These are phyloP conservation scores for Erodium texanum DNA, from an alignment of 441 rosid genomes.

Conservation along the genomic window DNA sequence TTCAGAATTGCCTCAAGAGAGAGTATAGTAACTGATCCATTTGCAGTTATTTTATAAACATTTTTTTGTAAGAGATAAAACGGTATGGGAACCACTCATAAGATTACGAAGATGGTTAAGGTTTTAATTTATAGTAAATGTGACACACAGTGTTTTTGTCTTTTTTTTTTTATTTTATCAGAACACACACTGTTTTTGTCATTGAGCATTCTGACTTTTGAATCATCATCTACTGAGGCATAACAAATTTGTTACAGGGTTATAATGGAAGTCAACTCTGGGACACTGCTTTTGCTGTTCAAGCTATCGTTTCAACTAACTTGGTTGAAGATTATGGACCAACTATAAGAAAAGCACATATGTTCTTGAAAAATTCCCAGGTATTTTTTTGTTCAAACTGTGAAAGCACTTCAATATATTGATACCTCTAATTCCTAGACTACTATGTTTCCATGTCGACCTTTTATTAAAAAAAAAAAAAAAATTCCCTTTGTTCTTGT, in stretches of 20 bases:
- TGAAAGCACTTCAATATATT: no score
- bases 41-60: no score
- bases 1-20: no score
- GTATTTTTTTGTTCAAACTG: no score
- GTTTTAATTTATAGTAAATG: no score
- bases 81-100: neutral
- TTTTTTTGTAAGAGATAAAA: neutral
- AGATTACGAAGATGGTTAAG: neutral
- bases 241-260: slow-evolving; percentile 41
- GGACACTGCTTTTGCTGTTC: slow-evolving; percentile 81
- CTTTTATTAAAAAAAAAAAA: no score
- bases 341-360: slow-evolving; percentile 57
- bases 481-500: slow-evolving; percentile 11
- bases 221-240: neutral
- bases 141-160: no score
- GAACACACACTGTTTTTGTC: neutral
- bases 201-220: neutral
- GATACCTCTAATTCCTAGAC: no score
- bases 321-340: slow-evolving; percentile 57
- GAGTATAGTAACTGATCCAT: no score
- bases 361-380: slow-evolving; percentile 66
- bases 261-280: slow-evolving; percentile 94
- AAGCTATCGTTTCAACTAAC: slow-evolving; percentile 73
- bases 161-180: no score
- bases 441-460: no score